These are phyloP conservation scores for Epichloe sylvatica DNA, from an alignment of 2,329 filamentous ascomycete species.

Conservation along the genomic window DNA sequence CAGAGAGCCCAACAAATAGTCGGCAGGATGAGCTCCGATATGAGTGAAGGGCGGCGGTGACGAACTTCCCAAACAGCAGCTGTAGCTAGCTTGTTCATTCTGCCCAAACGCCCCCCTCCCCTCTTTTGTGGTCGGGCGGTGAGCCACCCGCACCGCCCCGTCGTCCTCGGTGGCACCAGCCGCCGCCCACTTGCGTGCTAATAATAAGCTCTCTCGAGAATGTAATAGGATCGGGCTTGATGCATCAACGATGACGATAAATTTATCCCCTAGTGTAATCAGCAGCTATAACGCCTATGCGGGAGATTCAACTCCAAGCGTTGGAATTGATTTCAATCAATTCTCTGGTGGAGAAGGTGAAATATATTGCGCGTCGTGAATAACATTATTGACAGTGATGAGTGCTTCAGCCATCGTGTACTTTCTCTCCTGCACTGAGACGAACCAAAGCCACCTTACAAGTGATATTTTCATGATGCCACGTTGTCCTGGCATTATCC, in stretches of 20 bases:
- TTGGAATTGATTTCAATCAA: neutral
- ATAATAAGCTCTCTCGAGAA: too few species aligned
- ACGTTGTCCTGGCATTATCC: neutral
- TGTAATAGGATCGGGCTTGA: neutral
- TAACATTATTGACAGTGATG: neutral
- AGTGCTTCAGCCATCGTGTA: neutral
- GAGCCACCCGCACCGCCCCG: neutral
- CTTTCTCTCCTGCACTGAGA: neutral
- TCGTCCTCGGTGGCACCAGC: too few species aligned
- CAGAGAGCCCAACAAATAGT: neutral
- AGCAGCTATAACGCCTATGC: neutral
- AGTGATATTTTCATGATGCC: neutral
- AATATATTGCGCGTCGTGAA: neutral
- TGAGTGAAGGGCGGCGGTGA: conserved; percentile 5
- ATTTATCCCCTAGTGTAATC: neutral
- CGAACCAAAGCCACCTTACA: neutral
- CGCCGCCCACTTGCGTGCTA: too few species aligned
- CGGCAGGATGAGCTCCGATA: neutral
- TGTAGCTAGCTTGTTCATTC: conserved; percentile 1
- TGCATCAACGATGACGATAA: neutral
- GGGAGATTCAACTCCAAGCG: neutral
- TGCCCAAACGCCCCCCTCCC: neutral
- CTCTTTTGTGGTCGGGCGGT: conserved; percentile 2
- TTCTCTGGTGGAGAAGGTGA: neutral
- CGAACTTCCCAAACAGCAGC: neutral